Evolutionary conservation across 495 filamentous ascomycete species (phyloP), one percentile per base, ranked within the genome.

Genomic region (Penicillium atrosanguineum): DNA sequence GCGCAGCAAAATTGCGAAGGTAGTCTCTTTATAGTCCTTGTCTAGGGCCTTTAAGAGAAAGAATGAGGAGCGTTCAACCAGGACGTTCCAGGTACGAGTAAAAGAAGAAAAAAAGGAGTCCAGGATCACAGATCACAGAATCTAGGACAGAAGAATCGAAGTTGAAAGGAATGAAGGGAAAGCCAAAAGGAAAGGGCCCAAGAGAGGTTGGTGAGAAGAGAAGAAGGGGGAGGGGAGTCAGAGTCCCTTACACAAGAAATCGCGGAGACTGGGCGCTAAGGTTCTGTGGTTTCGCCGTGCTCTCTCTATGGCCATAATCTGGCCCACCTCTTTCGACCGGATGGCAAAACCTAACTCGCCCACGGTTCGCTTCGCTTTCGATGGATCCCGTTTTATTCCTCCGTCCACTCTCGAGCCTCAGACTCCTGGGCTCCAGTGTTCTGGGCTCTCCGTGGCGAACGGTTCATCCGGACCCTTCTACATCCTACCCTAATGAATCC

Each of bases 121-220:
- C 62, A 73, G 64, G 70, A 74, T 74, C 63, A 70, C 70, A 59
- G 65, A 66, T 70, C 58, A 65, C 67, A 54, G 60, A 58, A 67
- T 66, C 63, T 55, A 72, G 73, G 73, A 68, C 64, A 62, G 55
- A 60, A 60, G 37, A 58, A 51, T 57, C 68, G 48, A 66, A 61
- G 61, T 63, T 63, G 57, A 57, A 62, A 63, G 55, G 56, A 63
- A 65, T 41, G 57, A 55, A 62, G 40, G 49, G 50, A 46, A 61
- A 59, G 48, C 55, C 56, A 55, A 62, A 53, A 57, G 56, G 41
- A 21, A 50, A 47, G 40, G 39, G 31, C 53, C 44, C 55, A 52
- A 34, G 48, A 23, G 23, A 23, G 23, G 23, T 23, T 59, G 38
- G 31, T 45, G 37, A 49, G 36, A 40, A 52, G 47, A 44, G 49